These are phyloP conservation scores for Neurospora sp. DNA, from an alignment of 495 filamentous ascomycete genomes.

Conservation along the genomic window DNA sequence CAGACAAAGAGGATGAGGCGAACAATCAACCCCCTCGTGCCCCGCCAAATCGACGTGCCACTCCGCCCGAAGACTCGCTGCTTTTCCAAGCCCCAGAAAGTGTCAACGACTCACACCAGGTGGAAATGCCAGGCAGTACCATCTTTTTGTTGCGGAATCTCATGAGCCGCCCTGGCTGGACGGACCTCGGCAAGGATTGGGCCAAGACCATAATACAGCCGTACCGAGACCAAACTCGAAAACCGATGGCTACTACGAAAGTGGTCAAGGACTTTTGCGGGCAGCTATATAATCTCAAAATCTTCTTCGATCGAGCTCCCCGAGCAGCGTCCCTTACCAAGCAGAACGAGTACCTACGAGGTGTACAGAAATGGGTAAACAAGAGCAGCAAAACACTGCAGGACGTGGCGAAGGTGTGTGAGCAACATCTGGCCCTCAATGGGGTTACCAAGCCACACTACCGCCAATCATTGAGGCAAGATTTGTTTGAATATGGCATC, in stretches of 20 bases:
- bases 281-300: background rate
- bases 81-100: background rate
- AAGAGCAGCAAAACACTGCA: background rate
- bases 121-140: background rate
- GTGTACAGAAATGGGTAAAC: background rate
- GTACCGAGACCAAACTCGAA: background rate
- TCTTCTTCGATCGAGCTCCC: background rate
- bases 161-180: background rate
- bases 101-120: background rate
- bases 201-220: background rate
- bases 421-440: background rate
- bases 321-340: background rate
- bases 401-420: background rate
- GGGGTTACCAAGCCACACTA: background rate
- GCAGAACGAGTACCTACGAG: background rate
- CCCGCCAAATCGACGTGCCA: background rate
- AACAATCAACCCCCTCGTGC: background rate
- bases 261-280: background rate
- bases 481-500: background rate
- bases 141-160: background rate
- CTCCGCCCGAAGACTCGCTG: background rate
- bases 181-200: background rate
- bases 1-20: background rate
- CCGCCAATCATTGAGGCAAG: background rate
- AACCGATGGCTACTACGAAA: background rate